Evolutionary conservation across 2,329 filamentous ascomycete species (phyloP), one percentile per base, ranked within the genome.

Genomic region (Pezicula rhizophila): DNA sequence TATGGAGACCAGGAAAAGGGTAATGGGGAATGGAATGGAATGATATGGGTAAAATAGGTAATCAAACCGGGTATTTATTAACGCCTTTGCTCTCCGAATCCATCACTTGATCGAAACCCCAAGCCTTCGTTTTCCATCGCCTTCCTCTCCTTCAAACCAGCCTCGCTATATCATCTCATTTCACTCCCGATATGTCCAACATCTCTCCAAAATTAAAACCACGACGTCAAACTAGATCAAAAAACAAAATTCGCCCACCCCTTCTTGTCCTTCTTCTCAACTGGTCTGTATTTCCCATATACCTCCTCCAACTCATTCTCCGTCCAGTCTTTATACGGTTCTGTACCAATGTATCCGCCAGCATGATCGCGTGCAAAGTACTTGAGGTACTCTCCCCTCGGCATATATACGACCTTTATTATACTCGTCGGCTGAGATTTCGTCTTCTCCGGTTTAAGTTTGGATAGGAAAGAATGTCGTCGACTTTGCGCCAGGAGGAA

Each of bases 381-480:
- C 42, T 60, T 61, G 25, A 52, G 37, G 35, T 63, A 64, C 18
- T 64, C 62, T 26, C 52, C 31, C 39, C 61, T 50, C 12, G 62
- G 62, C 62, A 64, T 64, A 42, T 56, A 63, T 6, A 62, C 50
- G 15, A 62, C 60, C 37, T 61, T 64, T 4, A 55, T 54, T 12
- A 60, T 45, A 4, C 31, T 48, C 33, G 49, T 49, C 20, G 47
- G 53, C 28, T 18, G n/a, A 28, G 11, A 20, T 14, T 42, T 42
- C 11, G 40, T 18, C 26, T 26, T 42, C 18, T 42, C 40, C 5
- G 20, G 15, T 20, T 39, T 42, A 14, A 42, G 20, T 15, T 42
- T 42, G 20, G 20, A 8, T 12, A 42, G 20, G 40, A 42, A 42
- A 12, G 28, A 31, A 31, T 31, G 28, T 12, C 28, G 28, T 31